Base-by-base conservation (phyloP, 805 yeast genomes). In the Ogataea nonfermentans region DNA sequence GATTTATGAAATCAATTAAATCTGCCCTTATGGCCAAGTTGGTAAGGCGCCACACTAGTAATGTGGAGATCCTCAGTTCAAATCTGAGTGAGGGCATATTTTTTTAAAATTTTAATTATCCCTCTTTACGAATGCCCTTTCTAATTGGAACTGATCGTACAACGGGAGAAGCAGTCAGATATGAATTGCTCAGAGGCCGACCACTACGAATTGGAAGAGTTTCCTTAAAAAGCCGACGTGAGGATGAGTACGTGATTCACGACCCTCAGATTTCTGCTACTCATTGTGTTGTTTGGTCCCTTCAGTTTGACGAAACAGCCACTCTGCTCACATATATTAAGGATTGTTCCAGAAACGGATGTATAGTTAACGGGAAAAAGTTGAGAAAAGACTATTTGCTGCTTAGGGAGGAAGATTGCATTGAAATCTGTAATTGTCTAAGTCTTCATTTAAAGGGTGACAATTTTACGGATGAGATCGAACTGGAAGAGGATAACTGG, bases 321-420 rank as follows among this genome's bases (percentile, higher is more conserved):
- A 51, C 65, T 1, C 76, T 79, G 0, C 44, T 76, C 43, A 65
- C 71, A 12, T 79, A 78, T 48, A 46, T 78, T 9, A 70, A 69
- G 40, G 83, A 77, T 46, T 37, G 46, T 0, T 76, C 83, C 0
- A 52, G 69, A 16, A 79, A 79, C 59, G 82, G 82, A 2, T 68
- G 74, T 1, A 60, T 46, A 28, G 49, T 78, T 1, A 74, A 77
- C 48, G 68, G 63, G 3, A 24, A 1, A n/a, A 36, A 14, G 40
- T 66, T 42, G 10, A 42, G 44, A 3, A 57, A 51, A 2, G 63
- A 59, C 27, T 56, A 57, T 17, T 60, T 64, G 47, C 55, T 37
- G 56, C 68, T 58, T 15, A 40, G 47, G 13, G 30, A 58, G 36
- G 60, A 59, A 3, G 81, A 78, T 52, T 35, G 43, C 3, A 56